phyloP scores from a whole-genome alignment of 768 basidiomycete species.

The Tricholoma flavovirens region DNA sequence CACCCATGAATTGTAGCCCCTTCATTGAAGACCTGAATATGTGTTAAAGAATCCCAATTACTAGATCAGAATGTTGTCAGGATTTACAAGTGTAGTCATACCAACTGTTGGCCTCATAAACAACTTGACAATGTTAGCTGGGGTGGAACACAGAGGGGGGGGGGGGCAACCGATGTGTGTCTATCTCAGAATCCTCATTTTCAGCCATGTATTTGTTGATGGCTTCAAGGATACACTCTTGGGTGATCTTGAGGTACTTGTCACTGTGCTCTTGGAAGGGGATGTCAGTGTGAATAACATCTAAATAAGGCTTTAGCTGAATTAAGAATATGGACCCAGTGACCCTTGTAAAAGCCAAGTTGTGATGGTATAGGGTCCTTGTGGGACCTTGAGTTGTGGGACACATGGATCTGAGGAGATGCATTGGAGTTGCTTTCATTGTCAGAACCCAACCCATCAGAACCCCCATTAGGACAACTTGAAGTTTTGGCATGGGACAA shows the following conservation, averaged over 20 bases:
- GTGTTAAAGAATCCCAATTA: too few species aligned
- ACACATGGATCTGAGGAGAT: neutral
- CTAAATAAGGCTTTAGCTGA: neutral
- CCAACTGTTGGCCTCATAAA: neutral
- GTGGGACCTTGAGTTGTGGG: too few species aligned
- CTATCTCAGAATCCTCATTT: neutral
- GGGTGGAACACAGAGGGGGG: neutral
- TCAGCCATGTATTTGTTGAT: neutral
- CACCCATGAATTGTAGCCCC: neutral
- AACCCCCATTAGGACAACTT: too few species aligned
- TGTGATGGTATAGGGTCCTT: too few species aligned
- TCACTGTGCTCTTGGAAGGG: neutral
- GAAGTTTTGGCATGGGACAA: too few species aligned
- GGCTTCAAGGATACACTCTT: too few species aligned
- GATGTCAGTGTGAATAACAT: neutral
- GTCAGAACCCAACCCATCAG: too few species aligned
- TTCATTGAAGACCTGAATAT: neutral
- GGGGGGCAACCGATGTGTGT: neutral
- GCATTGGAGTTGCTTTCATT: neutral
- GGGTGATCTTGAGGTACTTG: too few species aligned
- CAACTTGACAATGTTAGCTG: neutral
- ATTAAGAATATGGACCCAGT: too few species aligned
- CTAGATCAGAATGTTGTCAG: too few species aligned
- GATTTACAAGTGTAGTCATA: neutral
- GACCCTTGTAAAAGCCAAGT: too few species aligned